Base-by-base conservation (phyloP, 306 rosid species). In the Ammopiptanthus mongolicus region DNA sequence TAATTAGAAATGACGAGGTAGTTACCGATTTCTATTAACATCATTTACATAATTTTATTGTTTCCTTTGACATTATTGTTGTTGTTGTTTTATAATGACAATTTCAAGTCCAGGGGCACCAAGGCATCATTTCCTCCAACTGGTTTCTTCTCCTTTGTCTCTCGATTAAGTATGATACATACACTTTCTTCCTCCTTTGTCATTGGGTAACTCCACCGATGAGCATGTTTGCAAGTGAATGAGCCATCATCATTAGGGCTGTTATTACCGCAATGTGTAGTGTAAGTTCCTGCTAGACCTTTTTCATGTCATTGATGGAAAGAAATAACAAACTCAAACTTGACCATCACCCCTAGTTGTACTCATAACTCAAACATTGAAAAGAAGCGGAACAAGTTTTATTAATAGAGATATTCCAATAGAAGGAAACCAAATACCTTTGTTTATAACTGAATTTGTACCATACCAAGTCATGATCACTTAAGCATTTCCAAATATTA, bases 171-270 rank as follows among this genome's bases (percentile, higher is more conserved):
- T 15, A 65, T 55, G 19, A 53, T 18, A 25, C 48, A 77, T 52
- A 15, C 50, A 51, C 51, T 71, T 33, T 37, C 85, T 56, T 82
- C 85, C 17, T 18, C 9, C 66, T 53, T 65, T 14, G 72, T 53
- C 41, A 60, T 87, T 2, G 90, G 92, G 64, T 84, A 80, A 82
- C n/a, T n/a, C n/a, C n/a, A n/a, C 69, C 97, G 83, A 44, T 97
- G 98, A 33, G 97, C 98, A 17, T 97, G 96, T 78, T 91, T 91
- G 3, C 96, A 90, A 91, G 90, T 94, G 84, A 77, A 51, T 11
- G 92, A 89, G 77, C 78, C 73, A n/a, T n/a, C n/a, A 28, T 83
- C 83, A 86, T 84, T 88, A 37, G 80, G 83, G 44, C 61, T 84
- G 69, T 81, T 80, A 69, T 75, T n/a, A n/a, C n/a, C n/a, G n/a